Conservation (phyloP, 2,329 filamentous ascomycete genomes). For the Blastomyces parvus region DNA sequence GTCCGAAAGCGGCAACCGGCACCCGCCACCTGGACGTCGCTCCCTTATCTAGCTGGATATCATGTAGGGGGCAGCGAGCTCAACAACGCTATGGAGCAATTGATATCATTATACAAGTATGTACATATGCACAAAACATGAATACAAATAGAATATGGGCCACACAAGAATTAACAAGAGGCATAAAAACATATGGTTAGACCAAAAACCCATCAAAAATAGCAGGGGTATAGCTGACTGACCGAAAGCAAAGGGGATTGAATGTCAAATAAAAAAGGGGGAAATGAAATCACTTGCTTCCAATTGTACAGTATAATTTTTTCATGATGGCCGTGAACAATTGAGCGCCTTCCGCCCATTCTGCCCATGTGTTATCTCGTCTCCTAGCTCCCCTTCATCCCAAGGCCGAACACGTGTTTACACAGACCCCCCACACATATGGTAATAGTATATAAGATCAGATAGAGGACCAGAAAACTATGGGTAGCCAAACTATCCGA, state of each 20-base stretch:
- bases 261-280: neutral
- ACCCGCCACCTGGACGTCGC: neutral
- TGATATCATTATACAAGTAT: neutral
- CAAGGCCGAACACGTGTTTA: too few species aligned
- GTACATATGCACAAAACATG: neutral
- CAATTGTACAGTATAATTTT: constrained; percentile 3
- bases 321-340: neutral
- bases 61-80: neutral
- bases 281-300: neutral
- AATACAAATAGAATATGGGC: neutral
- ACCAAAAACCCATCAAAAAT: neutral
- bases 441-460: neutral
- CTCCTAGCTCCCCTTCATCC: neutral
- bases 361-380: neutral
- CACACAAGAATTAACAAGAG: neutral
- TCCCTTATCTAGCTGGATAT: neutral
- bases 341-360: neutral
- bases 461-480: neutral
- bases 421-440: neutral
- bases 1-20: neutral
- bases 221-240: neutral
- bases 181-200: neutral
- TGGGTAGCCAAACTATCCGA: neutral
- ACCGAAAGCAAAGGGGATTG: neutral
- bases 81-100: neutral